These are phyloP conservation scores for Rhodofomes roseus DNA, from an alignment of 1,284 basidiomycete genomes.

Conservation along the genomic window DNA sequence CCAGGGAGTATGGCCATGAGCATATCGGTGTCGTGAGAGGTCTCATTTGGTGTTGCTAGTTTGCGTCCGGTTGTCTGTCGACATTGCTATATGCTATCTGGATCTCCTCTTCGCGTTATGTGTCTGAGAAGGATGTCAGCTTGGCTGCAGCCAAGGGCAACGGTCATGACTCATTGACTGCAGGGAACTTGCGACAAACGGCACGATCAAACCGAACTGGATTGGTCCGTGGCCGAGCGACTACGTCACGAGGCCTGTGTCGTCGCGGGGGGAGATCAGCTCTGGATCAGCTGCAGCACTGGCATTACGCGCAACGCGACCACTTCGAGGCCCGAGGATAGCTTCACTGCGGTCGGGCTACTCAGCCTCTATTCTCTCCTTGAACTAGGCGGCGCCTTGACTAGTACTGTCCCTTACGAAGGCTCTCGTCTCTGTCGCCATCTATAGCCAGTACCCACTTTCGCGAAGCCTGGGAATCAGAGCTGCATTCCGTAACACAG, in stretches of 20 bases:
- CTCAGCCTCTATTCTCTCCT: not conserved
- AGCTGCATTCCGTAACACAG: not conserved
- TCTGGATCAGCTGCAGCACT: not conserved
- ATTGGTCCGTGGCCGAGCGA: not conserved
- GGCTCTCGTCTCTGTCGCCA: not conserved
- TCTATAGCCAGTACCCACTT: not conserved
- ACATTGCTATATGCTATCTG: not conserved
- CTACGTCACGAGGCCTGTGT: not conserved
- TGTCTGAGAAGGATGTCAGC: too few species aligned
- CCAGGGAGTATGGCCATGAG: constrained; percentile 2
- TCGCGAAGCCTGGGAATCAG: not conserved
- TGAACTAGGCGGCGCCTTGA: not conserved
- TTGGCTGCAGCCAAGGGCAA: too few species aligned
- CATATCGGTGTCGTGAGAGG: not conserved
- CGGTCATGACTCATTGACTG: too few species aligned
- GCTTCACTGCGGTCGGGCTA: not conserved
- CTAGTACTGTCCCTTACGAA: not conserved
- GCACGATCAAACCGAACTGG: not conserved
- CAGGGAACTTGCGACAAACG: too few species aligned
- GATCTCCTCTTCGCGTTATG: not conserved
- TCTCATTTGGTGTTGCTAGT: not conserved
- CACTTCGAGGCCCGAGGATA: not conserved
- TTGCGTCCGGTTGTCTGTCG: not conserved
- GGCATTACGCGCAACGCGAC: not conserved
- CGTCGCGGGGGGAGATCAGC: not conserved